phyloP scores from a whole-genome alignment of 345 rosid genomes.

The Heritiera fomes region DNA sequence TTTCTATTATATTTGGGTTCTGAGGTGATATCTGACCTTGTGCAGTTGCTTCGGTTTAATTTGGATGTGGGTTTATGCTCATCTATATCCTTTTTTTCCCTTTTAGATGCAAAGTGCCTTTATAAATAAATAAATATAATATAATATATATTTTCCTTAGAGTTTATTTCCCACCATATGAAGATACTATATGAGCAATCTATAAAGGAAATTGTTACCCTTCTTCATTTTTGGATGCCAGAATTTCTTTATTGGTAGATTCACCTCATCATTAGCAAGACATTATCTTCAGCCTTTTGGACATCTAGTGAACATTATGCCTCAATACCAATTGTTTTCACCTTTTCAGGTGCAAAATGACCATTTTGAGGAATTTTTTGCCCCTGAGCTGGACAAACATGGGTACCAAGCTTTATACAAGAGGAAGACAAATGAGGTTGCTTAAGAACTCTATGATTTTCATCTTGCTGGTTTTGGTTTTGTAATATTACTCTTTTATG shows the following conservation, averaged over 20 bases:
- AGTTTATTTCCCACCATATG: background rate
- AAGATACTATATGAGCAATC: background rate
- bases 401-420: constrained; percentile 89
- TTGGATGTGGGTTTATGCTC: background rate
- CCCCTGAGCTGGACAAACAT: constrained; percentile 94
- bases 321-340: constrained; percentile 9
- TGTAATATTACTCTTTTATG: background rate
- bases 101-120: background rate
- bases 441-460: constrained; percentile 17
- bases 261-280: background rate
- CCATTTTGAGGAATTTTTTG: constrained; percentile 85
- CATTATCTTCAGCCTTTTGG: background rate
- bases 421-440: constrained; percentile 90
- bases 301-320: background rate
- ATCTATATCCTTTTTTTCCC: too few species aligned
- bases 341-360: constrained; percentile 83
- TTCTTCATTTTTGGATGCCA: too few species aligned
- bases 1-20: background rate
- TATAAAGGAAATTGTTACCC: background rate
- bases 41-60: background rate
- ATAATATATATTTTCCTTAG: background rate
- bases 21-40: background rate
- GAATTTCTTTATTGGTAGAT: background rate
- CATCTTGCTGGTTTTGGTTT: background rate
- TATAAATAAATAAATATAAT: background rate